Conservation (phyloP, 2,329 filamentous ascomycete genomes). For the Alternaria burnsii region DNA sequence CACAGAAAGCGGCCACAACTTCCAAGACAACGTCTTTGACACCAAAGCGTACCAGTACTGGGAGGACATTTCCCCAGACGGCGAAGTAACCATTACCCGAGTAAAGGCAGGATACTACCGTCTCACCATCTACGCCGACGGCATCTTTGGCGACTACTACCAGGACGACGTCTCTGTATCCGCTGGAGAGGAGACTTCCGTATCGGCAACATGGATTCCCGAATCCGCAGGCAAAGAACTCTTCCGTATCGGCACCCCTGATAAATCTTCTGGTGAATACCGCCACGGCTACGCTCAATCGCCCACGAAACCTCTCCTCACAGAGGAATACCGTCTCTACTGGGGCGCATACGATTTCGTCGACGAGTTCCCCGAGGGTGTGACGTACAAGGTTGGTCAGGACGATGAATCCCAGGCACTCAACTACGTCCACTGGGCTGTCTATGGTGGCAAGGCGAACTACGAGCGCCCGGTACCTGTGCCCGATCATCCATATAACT, state of each 20-base stretch:
- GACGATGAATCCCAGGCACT: slow-evolving; percentile 57
- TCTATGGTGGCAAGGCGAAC: slow-evolving; percentile 66
- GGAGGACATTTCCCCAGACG: slow-evolving; percentile 57
- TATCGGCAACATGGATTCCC: slow-evolving; percentile 58
- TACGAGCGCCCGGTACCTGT: slow-evolving; percentile 53
- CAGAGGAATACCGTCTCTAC: slow-evolving; percentile 68
- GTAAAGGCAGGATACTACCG: slow-evolving; percentile 68
- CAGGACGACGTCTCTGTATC: slow-evolving; percentile 61
- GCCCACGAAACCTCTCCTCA: slow-evolving; percentile 57
- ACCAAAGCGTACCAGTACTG: slow-evolving; percentile 69
- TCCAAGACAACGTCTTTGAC: slow-evolving; percentile 67
- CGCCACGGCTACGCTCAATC: slow-evolving; percentile 64
- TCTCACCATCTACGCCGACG: slow-evolving; percentile 69
- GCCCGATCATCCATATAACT: slow-evolving; percentile 47
- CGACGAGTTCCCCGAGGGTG: slow-evolving; percentile 66
- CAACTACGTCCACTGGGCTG: slow-evolving; percentile 73
- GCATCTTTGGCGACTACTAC: slow-evolving; percentile 67
- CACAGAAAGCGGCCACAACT: slow-evolving; percentile 61
- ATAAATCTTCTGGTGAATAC: slow-evolving; percentile 69
- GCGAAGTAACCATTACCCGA: slow-evolving; percentile 61
- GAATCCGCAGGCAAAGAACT: slow-evolving; percentile 67
- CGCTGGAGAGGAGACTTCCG: slow-evolving; percentile 48
- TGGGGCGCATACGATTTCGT: slow-evolving; percentile 69
- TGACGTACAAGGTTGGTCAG: slow-evolving; percentile 65
- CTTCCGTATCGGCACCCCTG: slow-evolving; percentile 69